These are phyloP conservation scores for Graphium sp. DNA, from an alignment of 2,329 filamentous ascomycete genomes.

Conservation along the genomic window DNA sequence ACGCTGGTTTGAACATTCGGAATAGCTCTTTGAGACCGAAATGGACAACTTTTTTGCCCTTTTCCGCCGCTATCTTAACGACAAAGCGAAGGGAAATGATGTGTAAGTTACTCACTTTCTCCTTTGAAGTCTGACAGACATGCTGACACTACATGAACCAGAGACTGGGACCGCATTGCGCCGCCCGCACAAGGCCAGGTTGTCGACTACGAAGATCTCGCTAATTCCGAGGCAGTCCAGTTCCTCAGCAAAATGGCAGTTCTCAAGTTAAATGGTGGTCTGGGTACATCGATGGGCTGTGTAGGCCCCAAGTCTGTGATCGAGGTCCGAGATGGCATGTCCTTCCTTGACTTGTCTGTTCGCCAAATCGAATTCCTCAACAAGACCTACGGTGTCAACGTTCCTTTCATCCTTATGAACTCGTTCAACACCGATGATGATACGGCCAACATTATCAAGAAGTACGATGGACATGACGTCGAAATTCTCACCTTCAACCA, in stretches of 20 bases:
- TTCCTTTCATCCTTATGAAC: slow-evolving; percentile 99
- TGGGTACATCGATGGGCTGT: slow-evolving; percentile 98
- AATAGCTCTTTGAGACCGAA: slow-evolving; percentile 89
- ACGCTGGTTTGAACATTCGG: too few species aligned
- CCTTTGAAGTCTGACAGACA: too few species aligned
- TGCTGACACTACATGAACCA: slow-evolving; percentile 15
- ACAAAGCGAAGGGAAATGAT: slow-evolving; percentile 94
- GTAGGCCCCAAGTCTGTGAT: slow-evolving; percentile 99
- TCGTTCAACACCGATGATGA: slow-evolving; percentile 99
- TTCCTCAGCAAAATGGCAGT: slow-evolving; percentile 97
- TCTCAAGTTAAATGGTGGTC: slow-evolving; percentile 96
- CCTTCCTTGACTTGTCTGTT: slow-evolving; percentile 95
- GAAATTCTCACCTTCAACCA: slow-evolving; percentile 99
- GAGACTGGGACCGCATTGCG: slow-evolving; percentile 92
- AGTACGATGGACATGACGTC: slow-evolving; percentile 99
- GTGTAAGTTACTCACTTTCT: slow-evolving; percentile 36
- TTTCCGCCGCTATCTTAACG: slow-evolving; percentile 95
- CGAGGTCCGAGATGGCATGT: slow-evolving; percentile 99
- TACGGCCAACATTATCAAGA: slow-evolving; percentile 98
- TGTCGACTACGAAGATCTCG: slow-evolving; percentile 80
- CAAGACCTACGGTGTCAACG: slow-evolving; percentile 92
- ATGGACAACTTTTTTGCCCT: slow-evolving; percentile 99
- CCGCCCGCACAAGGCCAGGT: slow-evolving; percentile 89
- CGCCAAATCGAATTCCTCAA: slow-evolving; percentile 99
- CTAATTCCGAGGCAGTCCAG: slow-evolving; percentile 76